Evolutionary conservation across 805 yeast genomes (phyloP), one percentile per base, ranked within the genome.

Genomic region (Starmerella etchellsii): DNA sequence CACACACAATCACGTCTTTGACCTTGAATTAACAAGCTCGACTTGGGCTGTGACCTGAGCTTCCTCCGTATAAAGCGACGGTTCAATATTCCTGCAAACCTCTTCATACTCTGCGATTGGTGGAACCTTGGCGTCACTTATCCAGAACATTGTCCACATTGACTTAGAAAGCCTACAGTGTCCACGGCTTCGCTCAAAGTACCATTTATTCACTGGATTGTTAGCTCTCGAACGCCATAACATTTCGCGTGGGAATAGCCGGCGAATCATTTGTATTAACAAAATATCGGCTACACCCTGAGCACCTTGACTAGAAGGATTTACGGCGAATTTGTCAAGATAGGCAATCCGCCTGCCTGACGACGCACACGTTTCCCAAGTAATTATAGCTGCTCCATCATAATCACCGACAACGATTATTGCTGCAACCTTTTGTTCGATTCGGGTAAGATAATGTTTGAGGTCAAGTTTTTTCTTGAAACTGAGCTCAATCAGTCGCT

Each of bases 161-260:
- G 60, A 44, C 33, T 63, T 62, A 2, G 65, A 61, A 15, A 78
- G 54, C 37, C 69, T 66, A 23, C 76, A 55, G 22, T 78, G 76
- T 1, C 94, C 94, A 15, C 68, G 63, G 31, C 94, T 78, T 47
- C 98, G 67, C 55, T 91, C 96, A 60, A 88, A 91, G 57, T 88
- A 88, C 98, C 98, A 91, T 55, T 85, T 85, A 64, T 91, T 91
- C 7, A 91, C 95, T 0, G 95, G 95, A 58, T 91, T 91, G 41
- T 64, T 71, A 43, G 70, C 71, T 34, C 94, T 66, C 1, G 97
- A 88, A 53, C 98, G 71, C 98, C 98, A 91, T 2, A 91, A 63
- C 11, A 85, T 58, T 55, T 84, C 91, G 14, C 69, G 61, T 0
- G 83, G 81, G 55, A 77, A 87, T 28, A 74, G 59, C 37, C 72